A percentile compares a stretch with the other conserved stretches of the same genome.
Conservation (phyloP, 2,329 filamentous ascomycete species). For the Colletotrichum incanum region DNA sequence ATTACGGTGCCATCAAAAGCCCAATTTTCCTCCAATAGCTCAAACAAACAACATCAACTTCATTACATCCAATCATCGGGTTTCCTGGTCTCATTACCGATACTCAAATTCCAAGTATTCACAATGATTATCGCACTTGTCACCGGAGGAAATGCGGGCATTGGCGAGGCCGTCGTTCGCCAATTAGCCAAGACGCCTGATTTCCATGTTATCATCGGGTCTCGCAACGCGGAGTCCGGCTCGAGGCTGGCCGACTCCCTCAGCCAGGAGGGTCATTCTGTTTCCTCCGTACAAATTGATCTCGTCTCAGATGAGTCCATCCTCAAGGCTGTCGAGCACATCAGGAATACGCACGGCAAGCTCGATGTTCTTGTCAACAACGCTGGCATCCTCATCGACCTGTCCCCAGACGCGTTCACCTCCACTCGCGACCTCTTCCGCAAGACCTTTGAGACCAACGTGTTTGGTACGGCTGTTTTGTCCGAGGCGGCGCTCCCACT, state of each 20-base stretch:
- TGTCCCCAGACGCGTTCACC: slow-evolving; percentile 26
- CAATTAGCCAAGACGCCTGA: slow-evolving; percentile 47
- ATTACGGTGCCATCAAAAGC: not conserved
- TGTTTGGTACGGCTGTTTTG: slow-evolving; percentile 50
- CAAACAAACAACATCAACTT: not conserved
- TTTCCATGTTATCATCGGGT: slow-evolving; percentile 54
- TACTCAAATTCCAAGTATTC: not conserved
- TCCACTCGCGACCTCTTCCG: slow-evolving; percentile 54
- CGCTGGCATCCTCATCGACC: slow-evolving; percentile 52
- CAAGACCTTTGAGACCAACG: slow-evolving; percentile 58
- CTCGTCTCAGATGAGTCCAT: slow-evolving; percentile 50
- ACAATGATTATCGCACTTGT: slow-evolving; percentile 32
- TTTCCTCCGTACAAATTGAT: slow-evolving; percentile 48
- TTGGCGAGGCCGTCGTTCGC: slow-evolving; percentile 33
- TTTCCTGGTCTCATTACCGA: not conserved
- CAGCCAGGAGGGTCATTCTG: slow-evolving; percentile 45
- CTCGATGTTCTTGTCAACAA: slow-evolving; percentile 57
- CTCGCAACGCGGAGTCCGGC: slow-evolving; percentile 49
- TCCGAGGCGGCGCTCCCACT: slow-evolving; percentile 51
- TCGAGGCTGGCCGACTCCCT: slow-evolving; percentile 47
- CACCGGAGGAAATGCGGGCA: slow-evolving; percentile 39
- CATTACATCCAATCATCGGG: not conserved
- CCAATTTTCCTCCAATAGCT: too few species aligned
- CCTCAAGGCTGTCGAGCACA: slow-evolving; percentile 44
- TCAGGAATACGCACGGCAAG: slow-evolving; percentile 46